Base-by-base conservation (phyloP, 495 filamentous ascomycete genomes). In the Sabuloglossum arenarium region DNA sequence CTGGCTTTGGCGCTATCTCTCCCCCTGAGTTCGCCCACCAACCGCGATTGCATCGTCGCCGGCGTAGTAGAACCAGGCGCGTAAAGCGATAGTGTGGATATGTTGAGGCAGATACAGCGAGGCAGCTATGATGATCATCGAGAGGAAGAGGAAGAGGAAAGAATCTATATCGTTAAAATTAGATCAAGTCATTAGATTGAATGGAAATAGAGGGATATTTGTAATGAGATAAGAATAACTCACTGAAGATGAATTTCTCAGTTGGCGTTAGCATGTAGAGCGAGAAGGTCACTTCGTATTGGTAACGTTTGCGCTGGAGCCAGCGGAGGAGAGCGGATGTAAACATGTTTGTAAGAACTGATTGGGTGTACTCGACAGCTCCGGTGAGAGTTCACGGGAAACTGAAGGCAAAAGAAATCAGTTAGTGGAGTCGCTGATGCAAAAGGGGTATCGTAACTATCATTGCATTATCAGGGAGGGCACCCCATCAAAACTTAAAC, bases 101-200 rank as follows among this genome's bases (percentile, higher is more conserved):
- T 97, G 91, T 58, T 90, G 81, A 23, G 91, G 91, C 21, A 98
- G 84, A 72, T 98, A 98, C 58, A 97, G 78, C 45, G 84, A 83
- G 60, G 79, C 79, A 56, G 85, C 91, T 62, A 88, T 84, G 59
- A 88, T 75, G 63, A 94, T 78, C 74, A 97, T 81, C 61, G 79
- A 79, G 68, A 86, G 68, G 63, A 93, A 79, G 62, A 93, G 79
- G 70, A 98, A 88, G 64, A 95, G 74, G 65, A 94, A 75, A 10
- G 85, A 88, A 74, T 95, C 91, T 98, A 59, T 31, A 21, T 19
- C 3, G 16, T n/a, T n/a, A n/a, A 19, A n/a, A 53, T n/a, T 39
- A 23, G 24, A 23, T 55, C 53, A 55, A 19, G 23, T 37, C 12
- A 1, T 37, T 19, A 14, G 23, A 52, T 52, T 52, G 6, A 23